Evolutionary conservation across 345 rosid species (phyloP).

Genomic region (Passiflora organensis): DNA sequence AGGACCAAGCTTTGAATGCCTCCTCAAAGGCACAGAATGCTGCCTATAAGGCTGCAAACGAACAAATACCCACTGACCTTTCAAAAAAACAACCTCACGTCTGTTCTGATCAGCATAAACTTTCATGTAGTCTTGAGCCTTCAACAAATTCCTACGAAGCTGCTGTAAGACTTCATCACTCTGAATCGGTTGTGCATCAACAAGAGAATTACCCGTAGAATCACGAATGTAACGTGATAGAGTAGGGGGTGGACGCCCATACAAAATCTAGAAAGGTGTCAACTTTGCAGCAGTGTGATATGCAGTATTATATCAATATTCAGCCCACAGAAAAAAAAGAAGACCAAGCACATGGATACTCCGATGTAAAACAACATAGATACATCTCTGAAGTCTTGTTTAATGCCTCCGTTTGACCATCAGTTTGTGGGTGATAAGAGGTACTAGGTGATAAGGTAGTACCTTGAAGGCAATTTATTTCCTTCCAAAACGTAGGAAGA

Average conservation of each 20-base stretch:
- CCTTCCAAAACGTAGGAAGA: not conserved
- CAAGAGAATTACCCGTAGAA: not conserved
- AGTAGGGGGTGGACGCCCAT: not conserved
- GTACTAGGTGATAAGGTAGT: not conserved
- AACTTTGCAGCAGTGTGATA: not conserved
- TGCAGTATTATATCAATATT: not conserved
- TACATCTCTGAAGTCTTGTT: not conserved
- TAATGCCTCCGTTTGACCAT: not conserved
- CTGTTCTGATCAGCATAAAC: no score
- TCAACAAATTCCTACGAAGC: not conserved
- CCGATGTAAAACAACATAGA: fast-evolving
- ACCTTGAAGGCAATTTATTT: not conserved
- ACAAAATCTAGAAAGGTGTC: not conserved
- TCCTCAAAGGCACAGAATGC: not conserved
- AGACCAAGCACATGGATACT: not conserved
- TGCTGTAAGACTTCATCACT: not conserved
- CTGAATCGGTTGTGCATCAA: fast-evolving
- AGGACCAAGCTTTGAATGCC: not conserved
- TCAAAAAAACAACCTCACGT: not conserved
- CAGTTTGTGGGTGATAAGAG: no score
- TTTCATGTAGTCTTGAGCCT: not conserved
- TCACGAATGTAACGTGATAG: not conserved
- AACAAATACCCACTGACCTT: not conserved
- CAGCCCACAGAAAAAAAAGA: not conserved
- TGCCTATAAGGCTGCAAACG: no score